These are phyloP conservation scores for Fraxinus greggii DNA, from an alignment of 305 asterid species.

Conservation along the genomic window DNA sequence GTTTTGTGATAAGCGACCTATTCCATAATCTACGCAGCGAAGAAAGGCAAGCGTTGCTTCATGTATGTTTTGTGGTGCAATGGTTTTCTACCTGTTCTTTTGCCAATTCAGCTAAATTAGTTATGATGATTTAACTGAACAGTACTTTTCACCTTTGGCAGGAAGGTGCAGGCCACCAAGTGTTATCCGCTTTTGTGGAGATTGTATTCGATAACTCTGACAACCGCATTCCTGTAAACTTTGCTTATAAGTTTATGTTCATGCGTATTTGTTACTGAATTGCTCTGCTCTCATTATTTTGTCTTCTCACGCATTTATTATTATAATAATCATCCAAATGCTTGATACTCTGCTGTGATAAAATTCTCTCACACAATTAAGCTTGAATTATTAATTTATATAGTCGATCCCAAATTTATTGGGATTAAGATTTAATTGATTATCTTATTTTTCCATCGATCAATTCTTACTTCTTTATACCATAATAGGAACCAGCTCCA, in stretches of 20 bases:
- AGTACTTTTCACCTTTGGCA: constrained; percentile 33
- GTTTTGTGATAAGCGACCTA: constrained; percentile 89
- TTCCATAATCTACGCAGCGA: constrained; percentile 91
- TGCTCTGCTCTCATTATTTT: constrained; percentile 13
- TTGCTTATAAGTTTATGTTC: constrained; percentile 12
- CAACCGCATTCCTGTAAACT: constrained; percentile 83
- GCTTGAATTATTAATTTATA: background rate
- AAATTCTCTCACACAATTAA: constrained; percentile 4
- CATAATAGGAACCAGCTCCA: constrained; percentile 1
- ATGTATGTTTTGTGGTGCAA: constrained; percentile 53
- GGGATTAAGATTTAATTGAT: constrained; percentile 9
- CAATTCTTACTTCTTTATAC: constrained; percentile 10
- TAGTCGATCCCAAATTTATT: background rate
- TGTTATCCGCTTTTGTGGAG: constrained; percentile 95
- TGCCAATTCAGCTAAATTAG: background rate
- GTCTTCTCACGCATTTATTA: constrained; percentile 14
- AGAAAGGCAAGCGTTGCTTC: constrained; percentile 89
- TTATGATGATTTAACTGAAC: constrained; percentile 11
- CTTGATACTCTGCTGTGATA: constrained; percentile 5
- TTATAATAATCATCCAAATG: constrained; percentile 1
- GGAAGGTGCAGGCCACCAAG: constrained; percentile 99
- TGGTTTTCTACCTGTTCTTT: background rate
- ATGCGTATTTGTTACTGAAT: constrained; percentile 2
- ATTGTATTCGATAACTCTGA: constrained; percentile 94
- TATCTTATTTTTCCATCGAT: background rate